Percentiles rank a stretch among this genome's conserved stretches.
These are phyloP conservation scores for Tricholomella constricta DNA, from an alignment of 768 basidiomycete species.

Conservation along the genomic window DNA sequence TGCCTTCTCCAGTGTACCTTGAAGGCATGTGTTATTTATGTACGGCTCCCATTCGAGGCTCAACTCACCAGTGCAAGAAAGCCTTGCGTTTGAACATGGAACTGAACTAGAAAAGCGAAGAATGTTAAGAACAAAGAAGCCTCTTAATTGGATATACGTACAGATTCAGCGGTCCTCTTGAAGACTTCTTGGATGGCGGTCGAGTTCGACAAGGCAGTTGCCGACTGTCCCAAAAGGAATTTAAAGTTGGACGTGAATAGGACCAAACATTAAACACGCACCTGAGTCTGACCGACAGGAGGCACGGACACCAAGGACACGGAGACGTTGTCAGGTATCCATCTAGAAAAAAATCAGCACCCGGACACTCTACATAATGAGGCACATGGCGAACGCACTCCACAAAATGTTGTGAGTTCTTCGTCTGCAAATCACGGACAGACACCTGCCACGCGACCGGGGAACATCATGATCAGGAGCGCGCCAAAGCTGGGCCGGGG, in stretches of 20 bases:
- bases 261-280: constrained; percentile 37
- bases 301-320: constrained; percentile 82
- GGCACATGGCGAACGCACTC: constrained; percentile 52
- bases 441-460: constrained; percentile 48
- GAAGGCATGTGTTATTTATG: not conserved
- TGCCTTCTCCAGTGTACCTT: constrained; percentile 84
- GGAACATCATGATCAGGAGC: constrained; percentile 10
- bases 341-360: constrained; percentile 41
- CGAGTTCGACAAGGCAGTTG: constrained; percentile 73
- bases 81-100: constrained; percentile 84
- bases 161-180: constrained; percentile 67
- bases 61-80: constrained; percentile 75
- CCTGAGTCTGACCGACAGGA: constrained; percentile 76
- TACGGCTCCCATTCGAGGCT: not conserved
- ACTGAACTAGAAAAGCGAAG: constrained; percentile 51
- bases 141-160: constrained; percentile 25
- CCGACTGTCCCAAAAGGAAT: constrained; percentile 45
- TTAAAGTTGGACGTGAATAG: not conserved
- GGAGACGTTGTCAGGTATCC: constrained; percentile 92
- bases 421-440: constrained; percentile 72
- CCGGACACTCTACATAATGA: not conserved
- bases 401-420: constrained; percentile 75
- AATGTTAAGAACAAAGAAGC: not conserved
- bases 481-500: constrained; percentile 3
- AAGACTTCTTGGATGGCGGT: constrained; percentile 88